Conservation (phyloP, 1,284 basidiomycete species). For the Clitocybe nebularis region DNA sequence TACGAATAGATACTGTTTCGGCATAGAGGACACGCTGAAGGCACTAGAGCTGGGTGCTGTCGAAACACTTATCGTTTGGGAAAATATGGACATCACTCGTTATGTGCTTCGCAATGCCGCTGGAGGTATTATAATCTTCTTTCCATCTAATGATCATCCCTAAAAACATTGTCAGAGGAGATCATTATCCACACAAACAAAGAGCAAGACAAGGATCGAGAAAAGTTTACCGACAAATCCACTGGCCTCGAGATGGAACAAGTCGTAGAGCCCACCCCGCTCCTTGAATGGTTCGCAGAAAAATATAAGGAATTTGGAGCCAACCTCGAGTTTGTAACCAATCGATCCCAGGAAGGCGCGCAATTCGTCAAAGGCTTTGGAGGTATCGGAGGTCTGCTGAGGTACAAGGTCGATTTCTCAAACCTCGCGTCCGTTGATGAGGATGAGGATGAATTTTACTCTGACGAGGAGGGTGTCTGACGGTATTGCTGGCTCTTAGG, state of each 20-base stretch:
- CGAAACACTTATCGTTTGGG: constrained; percentile 98
- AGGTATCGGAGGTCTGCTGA: constrained; percentile 92
- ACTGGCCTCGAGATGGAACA: constrained; percentile 97
- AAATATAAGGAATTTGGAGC: constrained; percentile 98
- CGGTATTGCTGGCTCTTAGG: constrained; percentile 77
- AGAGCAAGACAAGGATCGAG: constrained; percentile 85
- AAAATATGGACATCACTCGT: constrained; percentile 88
- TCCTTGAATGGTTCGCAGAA: constrained; percentile 98
- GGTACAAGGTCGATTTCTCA: constrained; percentile 94
- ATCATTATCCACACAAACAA: constrained; percentile 76
- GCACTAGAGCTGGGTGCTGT: constrained; percentile 95
- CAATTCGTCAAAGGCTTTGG: constrained; percentile 99
- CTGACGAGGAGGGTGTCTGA: constrained; percentile 76
- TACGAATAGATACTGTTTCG: constrained; percentile 97
- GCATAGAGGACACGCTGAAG: constrained; percentile 95
- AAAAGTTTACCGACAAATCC: constrained; percentile 93
- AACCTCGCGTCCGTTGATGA: constrained; percentile 73
- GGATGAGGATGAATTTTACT: constrained; percentile 79
- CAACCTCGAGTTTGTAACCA: constrained; percentile 86
- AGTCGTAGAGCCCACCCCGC: constrained; percentile 69
- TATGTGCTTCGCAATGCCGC: constrained; percentile 87
- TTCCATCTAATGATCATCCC: constrained; percentile 1
- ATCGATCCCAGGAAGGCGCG: constrained; percentile 93
- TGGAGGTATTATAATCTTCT: constrained; percentile 49
- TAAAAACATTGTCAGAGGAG: constrained; percentile 78